A percentile compares a stretch with the other conserved stretches of the same genome.
Evolutionary conservation across 441 rosid genomes (phyloP).

Genomic region (Erodium moschatum): DNA sequence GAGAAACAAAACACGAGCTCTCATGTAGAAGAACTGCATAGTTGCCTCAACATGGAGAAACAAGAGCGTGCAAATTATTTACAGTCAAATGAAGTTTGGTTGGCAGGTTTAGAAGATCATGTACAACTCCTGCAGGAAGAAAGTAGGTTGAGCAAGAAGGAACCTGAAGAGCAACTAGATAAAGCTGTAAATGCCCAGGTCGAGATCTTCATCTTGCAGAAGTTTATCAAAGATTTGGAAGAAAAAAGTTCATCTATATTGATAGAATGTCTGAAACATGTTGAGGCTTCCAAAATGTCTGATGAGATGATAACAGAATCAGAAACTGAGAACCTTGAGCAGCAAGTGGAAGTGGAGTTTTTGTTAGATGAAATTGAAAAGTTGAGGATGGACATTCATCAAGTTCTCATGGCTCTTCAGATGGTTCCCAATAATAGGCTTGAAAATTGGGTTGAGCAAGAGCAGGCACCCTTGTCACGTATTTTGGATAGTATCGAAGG

Average conservation of each 20-base stretch:
- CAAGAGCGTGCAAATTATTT: conserved; percentile 44
- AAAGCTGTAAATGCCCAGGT: conserved; percentile 59
- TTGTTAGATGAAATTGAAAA: conserved; percentile 50
- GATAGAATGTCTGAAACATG: conserved; percentile 52
- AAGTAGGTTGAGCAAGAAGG: conserved; percentile 56
- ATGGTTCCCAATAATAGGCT: conserved; percentile 29
- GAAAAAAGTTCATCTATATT: conserved; percentile 47
- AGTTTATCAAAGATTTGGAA: conserved; percentile 53
- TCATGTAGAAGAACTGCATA: conserved; percentile 49
- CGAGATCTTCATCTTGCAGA: conserved; percentile 55
- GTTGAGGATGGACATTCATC: conserved; percentile 24
- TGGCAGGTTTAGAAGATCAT: conserved; percentile 58
- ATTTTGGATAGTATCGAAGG: conserved; percentile 37
- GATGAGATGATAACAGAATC: conserved; percentile 47
- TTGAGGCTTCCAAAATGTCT: conserved; percentile 48
- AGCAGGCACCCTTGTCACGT: conserved; percentile 31
- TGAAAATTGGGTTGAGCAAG: conserved; percentile 29
- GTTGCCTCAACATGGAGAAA: conserved; percentile 52
- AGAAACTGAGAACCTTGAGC: conserved; percentile 64
- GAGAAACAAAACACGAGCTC: conserved; percentile 38
- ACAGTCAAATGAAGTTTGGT: conserved; percentile 51
- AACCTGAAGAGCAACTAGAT: conserved; percentile 63
- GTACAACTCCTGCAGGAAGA: conserved; percentile 60
- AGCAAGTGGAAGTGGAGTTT: conserved; percentile 62
- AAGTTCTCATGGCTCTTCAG: conserved; percentile 47